Evolutionary conservation across 331 rosid species (phyloP), one percentile per base, ranked within the genome.

Genomic region (Rhamnella rubrinervis): DNA sequence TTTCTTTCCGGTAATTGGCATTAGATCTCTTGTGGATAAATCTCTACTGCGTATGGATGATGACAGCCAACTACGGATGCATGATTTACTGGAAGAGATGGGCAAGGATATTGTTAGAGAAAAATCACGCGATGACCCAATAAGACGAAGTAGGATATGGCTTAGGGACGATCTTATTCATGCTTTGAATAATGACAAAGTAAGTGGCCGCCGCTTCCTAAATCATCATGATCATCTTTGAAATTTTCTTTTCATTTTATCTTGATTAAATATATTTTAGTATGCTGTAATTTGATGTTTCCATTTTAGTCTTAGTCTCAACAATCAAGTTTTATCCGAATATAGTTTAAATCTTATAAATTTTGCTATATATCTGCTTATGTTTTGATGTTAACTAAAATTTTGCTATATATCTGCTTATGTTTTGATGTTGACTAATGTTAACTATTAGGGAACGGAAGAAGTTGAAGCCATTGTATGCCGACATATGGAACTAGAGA

Each of bases 381-480:
- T 46, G 17, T 37, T 25, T 9, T 16, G 15, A 0, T 63, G 7
- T n/a, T n/a, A n/a, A n/a, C n/a, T n/a, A n/a, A n/a, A n/a, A 63
- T 9, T 37, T 6, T 46, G 4, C 4, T 40, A 14, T 37, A 23
- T 23, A 1, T n/a, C n/a, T 23, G 17, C 1, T 46, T 14, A 7
- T 46, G 17, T 37, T 25, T 9, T 16, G 15, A 0, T 63, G 7
- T n/a, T n/a, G 6, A 46, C 51, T 46, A 46, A 0, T 63, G 7
- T n/a, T n/a, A 8, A 46, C 51, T 46, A 46, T 8, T 47, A 47
- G 52, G 52, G 12, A 47, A 63, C 67, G 7, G 4, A 19, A 50
- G 65, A 59, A 4, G 17, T 80, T 20, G 67, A 80, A 75, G 82
- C 82, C 28, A 53, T 9, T 25, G 8, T 19, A 82, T 1, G 56